Evolutionary conservation across 805 yeast species (phyloP).

Genomic region (Candida yuanshanica): DNA sequence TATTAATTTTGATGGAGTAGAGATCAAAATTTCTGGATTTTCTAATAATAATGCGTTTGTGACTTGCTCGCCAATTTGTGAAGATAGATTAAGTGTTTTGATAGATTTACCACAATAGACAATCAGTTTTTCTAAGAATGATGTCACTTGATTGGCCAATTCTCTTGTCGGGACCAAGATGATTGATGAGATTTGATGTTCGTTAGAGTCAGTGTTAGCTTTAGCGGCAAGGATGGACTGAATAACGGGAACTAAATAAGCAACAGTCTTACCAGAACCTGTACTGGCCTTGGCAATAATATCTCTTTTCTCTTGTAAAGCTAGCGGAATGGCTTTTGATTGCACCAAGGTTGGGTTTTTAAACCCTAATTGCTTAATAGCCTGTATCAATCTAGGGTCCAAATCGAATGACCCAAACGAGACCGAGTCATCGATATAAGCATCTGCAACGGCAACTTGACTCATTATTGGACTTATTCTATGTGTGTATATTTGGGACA

Average conservation of each 20-base stretch:
- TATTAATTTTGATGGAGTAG: slow-evolving; percentile 82
- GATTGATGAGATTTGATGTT: slow-evolving; percentile 32
- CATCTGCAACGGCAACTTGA: slow-evolving; percentile 49
- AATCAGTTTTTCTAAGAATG: slow-evolving; percentile 62
- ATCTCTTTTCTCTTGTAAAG: slow-evolving; percentile 84
- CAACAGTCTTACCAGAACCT: slow-evolving; percentile 94
- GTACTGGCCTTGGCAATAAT: slow-evolving; percentile 92
- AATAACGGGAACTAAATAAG: slow-evolving; percentile 81
- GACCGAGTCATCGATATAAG: slow-evolving; percentile 63
- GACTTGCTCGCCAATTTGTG: slow-evolving; percentile 64
- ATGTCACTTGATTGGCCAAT: slow-evolving; percentile 76
- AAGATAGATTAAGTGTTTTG: slow-evolving; percentile 55
- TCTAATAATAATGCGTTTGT: slow-evolving; percentile 63
- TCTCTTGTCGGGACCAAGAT: slow-evolving; percentile 92
- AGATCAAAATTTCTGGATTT: slow-evolving; percentile 72
- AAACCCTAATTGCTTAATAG: slow-evolving; percentile 74
- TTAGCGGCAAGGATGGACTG: slow-evolving; percentile 58
- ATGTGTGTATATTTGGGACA: neutral
- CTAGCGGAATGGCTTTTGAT: slow-evolving; percentile 85
- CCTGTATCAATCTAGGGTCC: slow-evolving; percentile 81
- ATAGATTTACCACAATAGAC: slow-evolving; percentile 66
- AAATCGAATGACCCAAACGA: slow-evolving; percentile 73
- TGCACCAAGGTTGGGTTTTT: slow-evolving; percentile 87
- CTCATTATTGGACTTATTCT: slow-evolving; percentile 14
- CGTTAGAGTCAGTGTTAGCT: slow-evolving; percentile 23